Percentiles rank a stretch among this genome's conserved stretches.
Evolutionary conservation across 2,329 filamentous ascomycete species (phyloP).

Genomic region (Metarhizium rileyi): DNA sequence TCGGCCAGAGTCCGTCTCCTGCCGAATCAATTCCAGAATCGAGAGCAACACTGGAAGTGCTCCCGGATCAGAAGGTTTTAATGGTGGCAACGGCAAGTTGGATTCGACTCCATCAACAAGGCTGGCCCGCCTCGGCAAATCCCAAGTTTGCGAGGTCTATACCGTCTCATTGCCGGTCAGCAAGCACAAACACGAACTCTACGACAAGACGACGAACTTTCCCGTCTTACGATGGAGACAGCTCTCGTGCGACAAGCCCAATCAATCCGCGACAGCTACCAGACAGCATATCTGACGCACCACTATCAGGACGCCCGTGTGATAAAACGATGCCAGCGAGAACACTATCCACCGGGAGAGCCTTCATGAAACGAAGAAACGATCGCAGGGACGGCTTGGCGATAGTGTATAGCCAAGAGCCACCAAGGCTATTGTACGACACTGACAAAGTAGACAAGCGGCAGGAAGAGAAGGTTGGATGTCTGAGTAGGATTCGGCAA

Average conservation of each 20-base stretch:
- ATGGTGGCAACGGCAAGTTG: conserved; percentile 30
- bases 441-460: background rate
- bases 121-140: conserved; percentile 23
- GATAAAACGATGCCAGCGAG: conserved; percentile 9
- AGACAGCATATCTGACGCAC: background rate
- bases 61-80: conserved; percentile 23
- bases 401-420: conserved; percentile 1
- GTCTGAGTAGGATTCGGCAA: conserved; percentile 6
- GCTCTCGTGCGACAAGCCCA: conserved; percentile 5
- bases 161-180: conserved; percentile 16
- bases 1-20: conserved; percentile 13
- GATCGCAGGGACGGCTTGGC: conserved; percentile 5
- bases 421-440: background rate
- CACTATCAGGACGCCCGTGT: background rate
- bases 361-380: conserved; percentile 16
- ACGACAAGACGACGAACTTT: conserved; percentile 10
- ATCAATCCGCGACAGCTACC: background rate
- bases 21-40: conserved; percentile 16
- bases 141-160: conserved; percentile 17
- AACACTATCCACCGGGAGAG: conserved; percentile 16
- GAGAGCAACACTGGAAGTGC: conserved; percentile 19
- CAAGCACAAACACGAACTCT: conserved; percentile 4
- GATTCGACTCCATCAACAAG: conserved; percentile 26
- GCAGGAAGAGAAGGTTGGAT: conserved; percentile 3
- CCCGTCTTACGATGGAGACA: conserved; percentile 6